A percentile compares a stretch with the other conserved stretches of the same genome.
These are phyloP conservation scores for Kodamaea anthophila DNA, from an alignment of 1,139 yeast genomes.

Conservation along the genomic window DNA sequence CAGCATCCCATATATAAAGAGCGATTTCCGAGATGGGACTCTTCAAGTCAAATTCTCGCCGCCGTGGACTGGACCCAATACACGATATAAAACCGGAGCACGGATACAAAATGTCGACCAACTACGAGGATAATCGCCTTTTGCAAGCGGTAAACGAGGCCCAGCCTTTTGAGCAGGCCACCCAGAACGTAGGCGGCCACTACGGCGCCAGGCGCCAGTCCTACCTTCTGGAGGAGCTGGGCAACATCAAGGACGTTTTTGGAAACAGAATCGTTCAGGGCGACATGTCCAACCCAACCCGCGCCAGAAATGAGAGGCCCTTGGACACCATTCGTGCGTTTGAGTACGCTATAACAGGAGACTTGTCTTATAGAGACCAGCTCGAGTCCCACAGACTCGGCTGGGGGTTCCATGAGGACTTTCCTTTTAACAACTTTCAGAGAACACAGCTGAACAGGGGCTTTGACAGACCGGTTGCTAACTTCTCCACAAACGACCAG, in stretches of 20 bases:
- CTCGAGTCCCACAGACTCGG: slow-evolving; percentile 74
- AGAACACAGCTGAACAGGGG: slow-evolving; percentile 11
- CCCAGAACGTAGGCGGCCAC: slow-evolving; percentile 34
- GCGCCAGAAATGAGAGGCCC: slow-evolving; percentile 91
- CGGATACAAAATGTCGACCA: slow-evolving; percentile 49
- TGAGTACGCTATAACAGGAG: slow-evolving; percentile 92
- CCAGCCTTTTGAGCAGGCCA: slow-evolving; percentile 87
- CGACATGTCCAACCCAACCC: slow-evolving; percentile 87
- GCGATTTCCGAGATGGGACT: slow-evolving; percentile 26
- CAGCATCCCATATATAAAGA: slow-evolving; percentile 3
- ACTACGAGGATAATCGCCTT: slow-evolving; percentile 76
- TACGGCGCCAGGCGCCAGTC: slow-evolving; percentile 14
- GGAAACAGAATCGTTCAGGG: slow-evolving; percentile 71
- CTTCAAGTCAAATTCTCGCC: slow-evolving; percentile 31
- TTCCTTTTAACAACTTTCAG: slow-evolving; percentile 30
- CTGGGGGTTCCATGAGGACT: slow-evolving; percentile 59
- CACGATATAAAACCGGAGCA: slow-evolving; percentile 21
- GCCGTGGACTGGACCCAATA: slow-evolving; percentile 15
- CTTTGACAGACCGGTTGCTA: slow-evolving; percentile 26
- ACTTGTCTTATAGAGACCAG: slow-evolving; percentile 66
- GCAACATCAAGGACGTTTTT: slow-evolving; percentile 67
- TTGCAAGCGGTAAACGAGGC: slow-evolving; percentile 88
- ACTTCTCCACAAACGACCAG: slow-evolving; percentile 31
- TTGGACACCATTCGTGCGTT: slow-evolving; percentile 88
- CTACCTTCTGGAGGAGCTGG: slow-evolving; percentile 20